Conservation (phyloP, 257 asterid genomes). For the Buddleja alternifolia region DNA sequence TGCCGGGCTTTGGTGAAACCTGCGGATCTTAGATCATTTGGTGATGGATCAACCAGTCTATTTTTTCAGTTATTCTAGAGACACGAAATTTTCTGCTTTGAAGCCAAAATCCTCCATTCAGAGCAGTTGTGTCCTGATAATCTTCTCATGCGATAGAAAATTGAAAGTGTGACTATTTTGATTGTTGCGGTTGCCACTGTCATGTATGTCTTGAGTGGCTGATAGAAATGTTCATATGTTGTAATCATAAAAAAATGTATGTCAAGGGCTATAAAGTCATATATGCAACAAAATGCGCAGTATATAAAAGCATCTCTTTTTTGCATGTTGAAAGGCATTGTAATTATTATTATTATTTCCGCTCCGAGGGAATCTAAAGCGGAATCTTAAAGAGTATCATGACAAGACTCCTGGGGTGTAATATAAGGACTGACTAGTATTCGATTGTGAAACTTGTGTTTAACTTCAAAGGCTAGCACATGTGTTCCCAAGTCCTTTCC, state of each 20-base stretch:
- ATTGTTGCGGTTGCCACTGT: conserved; percentile 21
- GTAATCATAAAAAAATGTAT: conserved; percentile 34
- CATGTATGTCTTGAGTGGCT: conserved; percentile 24
- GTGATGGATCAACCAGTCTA: conserved; percentile 77
- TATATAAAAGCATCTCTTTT: neutral
- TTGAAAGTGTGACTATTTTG: conserved; percentile 34
- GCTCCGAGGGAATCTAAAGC: neutral
- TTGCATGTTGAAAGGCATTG: no score
- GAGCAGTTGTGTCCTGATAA: conserved; percentile 39
- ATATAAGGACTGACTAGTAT: no score
- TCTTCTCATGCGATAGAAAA: conserved; percentile 31
- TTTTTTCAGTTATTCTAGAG: conserved; percentile 74
- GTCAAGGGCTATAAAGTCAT: conserved; percentile 26
- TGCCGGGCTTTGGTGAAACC: conserved; percentile 84
- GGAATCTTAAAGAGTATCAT: no score
- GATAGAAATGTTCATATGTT: conserved; percentile 37
- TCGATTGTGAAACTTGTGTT: no score
- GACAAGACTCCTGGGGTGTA: no score
- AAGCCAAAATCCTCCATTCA: conserved; percentile 25
- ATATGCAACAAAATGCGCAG: conserved; percentile 11
- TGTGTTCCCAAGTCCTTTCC: no score
- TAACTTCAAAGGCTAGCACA: no score
- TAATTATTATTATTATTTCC: no score
- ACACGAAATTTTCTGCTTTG: conserved; percentile 41
- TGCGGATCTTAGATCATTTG: conserved; percentile 69